A percentile compares a stretch with the other conserved stretches of the same genome.
Conservation (phyloP, 305 asterid genomes). For the Fraxinus dipetala region DNA sequence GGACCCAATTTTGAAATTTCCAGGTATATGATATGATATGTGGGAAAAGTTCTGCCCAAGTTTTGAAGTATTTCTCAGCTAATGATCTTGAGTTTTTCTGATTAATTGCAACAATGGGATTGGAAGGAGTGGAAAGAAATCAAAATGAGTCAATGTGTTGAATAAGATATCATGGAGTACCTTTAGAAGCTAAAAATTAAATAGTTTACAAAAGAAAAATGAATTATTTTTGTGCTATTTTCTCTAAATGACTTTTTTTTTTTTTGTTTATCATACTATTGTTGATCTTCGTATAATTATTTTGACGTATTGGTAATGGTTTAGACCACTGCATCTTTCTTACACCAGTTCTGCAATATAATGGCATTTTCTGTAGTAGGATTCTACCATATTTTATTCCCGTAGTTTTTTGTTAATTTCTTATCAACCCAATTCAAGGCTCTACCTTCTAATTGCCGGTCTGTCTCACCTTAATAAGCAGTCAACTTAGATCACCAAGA, state of each 20-base stretch:
- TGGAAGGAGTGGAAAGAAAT: neutral
- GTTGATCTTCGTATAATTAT: neutral
- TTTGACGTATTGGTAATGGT: neutral
- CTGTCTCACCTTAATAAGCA: neutral
- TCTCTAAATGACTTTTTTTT: neutral
- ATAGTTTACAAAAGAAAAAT: neutral
- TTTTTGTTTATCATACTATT: neutral
- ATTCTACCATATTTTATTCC: neutral
- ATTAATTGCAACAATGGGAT: neutral
- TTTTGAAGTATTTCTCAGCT: neutral
- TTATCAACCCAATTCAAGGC: neutral
- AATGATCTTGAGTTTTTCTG: neutral
- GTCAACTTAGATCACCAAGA: neutral
- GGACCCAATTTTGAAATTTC: conserved; percentile 23
- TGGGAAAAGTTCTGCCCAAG: neutral
- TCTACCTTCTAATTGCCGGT: neutral
- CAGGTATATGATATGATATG: conserved; percentile 12
- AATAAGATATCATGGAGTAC: neutral
- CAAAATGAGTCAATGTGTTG: neutral
- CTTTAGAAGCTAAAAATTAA: neutral
- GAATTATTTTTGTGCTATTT: neutral
- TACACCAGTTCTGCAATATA: neutral
- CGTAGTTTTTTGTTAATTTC: neutral
- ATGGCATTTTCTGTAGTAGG: neutral
- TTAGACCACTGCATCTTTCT: neutral